Evolutionary conservation across 495 filamentous ascomycete species (phyloP).

Genomic region (Mytilinidion resinicola): DNA sequence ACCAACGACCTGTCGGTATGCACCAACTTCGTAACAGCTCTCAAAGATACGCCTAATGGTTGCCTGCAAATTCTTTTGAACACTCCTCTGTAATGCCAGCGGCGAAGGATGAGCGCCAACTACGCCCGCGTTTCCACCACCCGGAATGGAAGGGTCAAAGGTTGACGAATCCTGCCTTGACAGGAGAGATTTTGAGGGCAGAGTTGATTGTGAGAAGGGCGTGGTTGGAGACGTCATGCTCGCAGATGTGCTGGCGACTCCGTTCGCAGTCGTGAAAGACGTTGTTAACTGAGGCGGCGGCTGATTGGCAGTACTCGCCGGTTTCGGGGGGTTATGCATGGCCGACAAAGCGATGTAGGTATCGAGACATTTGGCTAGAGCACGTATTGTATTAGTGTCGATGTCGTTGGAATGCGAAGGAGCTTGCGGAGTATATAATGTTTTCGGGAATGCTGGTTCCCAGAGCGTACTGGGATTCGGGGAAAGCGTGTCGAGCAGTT

Average conservation of each 20-base stretch:
- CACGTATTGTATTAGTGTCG: not conserved
- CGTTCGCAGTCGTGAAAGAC: slow-evolving; percentile 59
- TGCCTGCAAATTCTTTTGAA: slow-evolving; percentile 66
- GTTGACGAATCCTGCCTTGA: slow-evolving; percentile 65
- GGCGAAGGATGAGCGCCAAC: slow-evolving; percentile 49
- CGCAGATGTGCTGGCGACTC: slow-evolving; percentile 59
- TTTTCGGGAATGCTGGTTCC: no score
- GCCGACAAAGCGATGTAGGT: slow-evolving; percentile 88
- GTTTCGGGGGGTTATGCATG: slow-evolving; percentile 53
- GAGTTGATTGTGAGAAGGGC: slow-evolving; percentile 83
- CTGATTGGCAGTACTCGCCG: slow-evolving; percentile 44
- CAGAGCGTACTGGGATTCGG: no score
- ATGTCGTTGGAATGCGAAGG: no score
- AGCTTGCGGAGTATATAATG: no score
- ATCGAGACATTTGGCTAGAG: slow-evolving; percentile 82
- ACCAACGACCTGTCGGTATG: slow-evolving; percentile 96
- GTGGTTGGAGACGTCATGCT: slow-evolving; percentile 79
- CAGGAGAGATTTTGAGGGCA: slow-evolving; percentile 89
- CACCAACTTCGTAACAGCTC: slow-evolving; percentile 75
- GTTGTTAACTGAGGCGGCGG: slow-evolving; percentile 65
- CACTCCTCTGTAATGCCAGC: slow-evolving; percentile 48
- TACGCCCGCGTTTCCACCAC: slow-evolving; percentile 47
- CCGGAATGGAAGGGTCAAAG: slow-evolving; percentile 49
- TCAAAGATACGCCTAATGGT: slow-evolving; percentile 89
- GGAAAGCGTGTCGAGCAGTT: not conserved